phyloP scores from a whole-genome alignment of 108 stramenopile genomes.

The Nitzschia sp. region DNA sequence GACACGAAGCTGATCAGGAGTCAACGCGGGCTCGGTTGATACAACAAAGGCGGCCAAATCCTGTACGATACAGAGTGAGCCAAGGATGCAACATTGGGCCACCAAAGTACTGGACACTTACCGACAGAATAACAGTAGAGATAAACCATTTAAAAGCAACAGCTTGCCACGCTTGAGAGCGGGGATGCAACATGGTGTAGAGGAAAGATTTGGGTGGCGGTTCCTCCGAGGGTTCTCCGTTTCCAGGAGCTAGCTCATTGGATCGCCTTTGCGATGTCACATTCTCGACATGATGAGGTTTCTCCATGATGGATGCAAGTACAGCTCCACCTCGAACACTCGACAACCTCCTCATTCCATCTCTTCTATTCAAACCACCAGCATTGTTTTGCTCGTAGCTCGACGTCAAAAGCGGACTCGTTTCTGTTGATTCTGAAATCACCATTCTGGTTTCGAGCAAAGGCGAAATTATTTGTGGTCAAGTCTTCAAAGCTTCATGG shows the following conservation, averaged over 20 bases:
- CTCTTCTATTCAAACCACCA: background rate
- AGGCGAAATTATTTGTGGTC: too few relatives aligned
- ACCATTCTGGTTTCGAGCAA: too few relatives aligned
- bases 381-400: too few relatives aligned
- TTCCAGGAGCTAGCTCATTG: background rate
- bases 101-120: background rate
- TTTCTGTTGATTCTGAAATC: too few relatives aligned
- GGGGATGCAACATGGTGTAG: constrained; percentile 38
- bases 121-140: constrained; percentile 45
- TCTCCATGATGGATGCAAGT: constrained; percentile 9
- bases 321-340: constrained; percentile 3
- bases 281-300: background rate
- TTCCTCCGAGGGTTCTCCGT: background rate
- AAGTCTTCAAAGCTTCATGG: too few relatives aligned
- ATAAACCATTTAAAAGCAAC: constrained; percentile 54
- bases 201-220: constrained; percentile 26
- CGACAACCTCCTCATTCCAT: background rate
- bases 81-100: background rate
- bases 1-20: background rate
- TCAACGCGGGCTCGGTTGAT: constrained; percentile 44
- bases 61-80: background rate
- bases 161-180: constrained; percentile 34
- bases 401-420: too few relatives aligned
- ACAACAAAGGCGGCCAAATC: constrained; percentile 52
- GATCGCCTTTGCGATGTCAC: background rate